Percentiles rank a stretch among this genome's conserved stretches.
Conservation (phyloP, 2,329 filamentous ascomycete genomes). For the Knoxdaviesia proteae region DNA sequence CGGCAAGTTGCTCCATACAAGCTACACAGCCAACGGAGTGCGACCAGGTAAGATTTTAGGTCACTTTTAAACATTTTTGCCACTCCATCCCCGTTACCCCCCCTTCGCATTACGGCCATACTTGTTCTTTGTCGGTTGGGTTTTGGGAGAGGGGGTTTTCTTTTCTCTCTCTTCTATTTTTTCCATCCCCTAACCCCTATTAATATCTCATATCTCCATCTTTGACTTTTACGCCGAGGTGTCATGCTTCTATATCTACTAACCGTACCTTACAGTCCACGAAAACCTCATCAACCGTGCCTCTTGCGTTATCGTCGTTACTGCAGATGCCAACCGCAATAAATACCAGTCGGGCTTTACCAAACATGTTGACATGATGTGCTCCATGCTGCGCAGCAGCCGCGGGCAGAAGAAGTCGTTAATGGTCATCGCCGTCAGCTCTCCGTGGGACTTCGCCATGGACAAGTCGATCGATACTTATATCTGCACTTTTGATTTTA, state of each 20-base stretch:
- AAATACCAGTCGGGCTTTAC: constrained; percentile 87
- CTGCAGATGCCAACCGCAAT: constrained; percentile 84
- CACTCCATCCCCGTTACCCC: too few species aligned
- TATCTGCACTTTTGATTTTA: constrained; percentile 90
- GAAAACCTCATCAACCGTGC: constrained; percentile 82
- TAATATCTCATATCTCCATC: constrained; percentile 3
- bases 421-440: constrained; percentile 82
- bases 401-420: constrained; percentile 71
- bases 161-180: not conserved
- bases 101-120: too few species aligned
- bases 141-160: too few species aligned
- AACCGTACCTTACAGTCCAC: constrained; percentile 34
- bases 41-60: constrained; percentile 34
- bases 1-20: constrained; percentile 77
- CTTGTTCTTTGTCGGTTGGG: too few species aligned
- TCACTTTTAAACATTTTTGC: too few species aligned
- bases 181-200: not conserved
- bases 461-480: constrained; percentile 81
- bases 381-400: constrained; percentile 51
- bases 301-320: constrained; percentile 73
- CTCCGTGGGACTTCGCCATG: constrained; percentile 90
- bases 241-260: too few species aligned
- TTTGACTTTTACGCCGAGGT: too few species aligned
- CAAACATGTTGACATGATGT: constrained; percentile 92
- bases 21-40: constrained; percentile 84